Base-by-base conservation (phyloP, 2,329 filamentous ascomycete species). In the Pseudogymnoascus sp. region DNA sequence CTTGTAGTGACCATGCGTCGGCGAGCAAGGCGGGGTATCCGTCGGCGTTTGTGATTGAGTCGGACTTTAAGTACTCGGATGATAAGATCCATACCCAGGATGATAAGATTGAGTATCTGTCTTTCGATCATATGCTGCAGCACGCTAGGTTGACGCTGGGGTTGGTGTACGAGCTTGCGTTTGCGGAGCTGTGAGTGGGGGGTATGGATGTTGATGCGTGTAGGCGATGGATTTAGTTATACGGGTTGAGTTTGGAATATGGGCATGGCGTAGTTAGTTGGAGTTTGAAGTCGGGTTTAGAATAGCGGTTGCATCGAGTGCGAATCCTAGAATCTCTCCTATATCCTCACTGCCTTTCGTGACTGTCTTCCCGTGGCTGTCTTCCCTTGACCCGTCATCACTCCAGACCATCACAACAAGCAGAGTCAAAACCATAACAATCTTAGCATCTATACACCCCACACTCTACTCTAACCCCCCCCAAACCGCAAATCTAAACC, bases 51-150 rank as follows among this genome's bases (percentile, higher is more conserved):
- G 89, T 91, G 23, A 91, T 91, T 66, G 89, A 92, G 77, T 87
- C 85, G 19, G 83, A 84, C 45, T 90, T 91, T 73, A 83, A 85
- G 73, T 76, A 85, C 68, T 84, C 80, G 6, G 84, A 90, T 71
- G 81, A 84, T 69, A 83, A 89, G 69, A 91, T 92, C 64, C 88
- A 91, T 72, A 84, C 83, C 19, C 85, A 85, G 0, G 85, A 89
- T 39, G 89, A 92, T 73, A 81, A 81, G 71, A 86, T 92, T 68
- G 85, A 90, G 72, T 87, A 85, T 68, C 77, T 92, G 39, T 89
- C 86, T 70, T 96, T 96, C 74, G 86, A 93, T 74, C 92, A 96
- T 75, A 96, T 96, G 92, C 81, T 95, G 36, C 88, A 96, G 78
- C 92, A 96, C 76, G 91, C 90, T 21, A 88, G 86, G 74, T 83